phyloP scores from a whole-genome alignment of 2,329 filamentous ascomycete species.

The Calonectria multiphialidica region DNA sequence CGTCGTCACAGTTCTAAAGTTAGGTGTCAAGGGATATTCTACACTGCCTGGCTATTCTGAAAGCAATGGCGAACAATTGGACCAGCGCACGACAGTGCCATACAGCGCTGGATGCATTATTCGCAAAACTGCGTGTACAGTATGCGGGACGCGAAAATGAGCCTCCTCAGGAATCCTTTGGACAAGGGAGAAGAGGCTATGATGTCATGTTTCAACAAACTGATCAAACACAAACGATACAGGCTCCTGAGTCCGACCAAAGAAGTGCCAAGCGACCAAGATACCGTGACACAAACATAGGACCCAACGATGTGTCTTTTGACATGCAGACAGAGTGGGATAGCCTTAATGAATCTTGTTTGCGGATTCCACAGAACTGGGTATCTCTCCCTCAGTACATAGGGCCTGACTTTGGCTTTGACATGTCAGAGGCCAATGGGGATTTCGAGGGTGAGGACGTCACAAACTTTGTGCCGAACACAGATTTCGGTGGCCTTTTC shows the following conservation, averaged over 20 bases:
- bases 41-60: slow-evolving; percentile 11
- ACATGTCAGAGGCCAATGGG: neutral
- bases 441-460: slow-evolving; percentile 5
- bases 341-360: neutral
- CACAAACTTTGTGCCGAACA: neutral
- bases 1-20: neutral
- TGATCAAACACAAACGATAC: neutral
- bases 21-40: neutral
- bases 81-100: slow-evolving; percentile 14
- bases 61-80: slow-evolving; percentile 10
- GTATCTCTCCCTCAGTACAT: slow-evolving; percentile 17
- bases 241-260: neutral
- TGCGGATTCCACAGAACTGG: slow-evolving; percentile 2
- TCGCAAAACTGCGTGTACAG: neutral
- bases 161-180: neutral
- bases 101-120: neutral
- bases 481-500: neutral
- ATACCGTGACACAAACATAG: neutral
- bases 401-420: slow-evolving; percentile 24
- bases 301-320: too few relatives aligned
- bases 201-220: neutral
- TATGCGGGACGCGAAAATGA: neutral
- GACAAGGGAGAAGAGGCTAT: neutral
- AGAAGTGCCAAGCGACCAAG: neutral
- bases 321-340: neutral